These are phyloP conservation scores for Rhodosporidiobolus sp. DNA, from an alignment of 768 basidiomycete species.

Conservation along the genomic window DNA sequence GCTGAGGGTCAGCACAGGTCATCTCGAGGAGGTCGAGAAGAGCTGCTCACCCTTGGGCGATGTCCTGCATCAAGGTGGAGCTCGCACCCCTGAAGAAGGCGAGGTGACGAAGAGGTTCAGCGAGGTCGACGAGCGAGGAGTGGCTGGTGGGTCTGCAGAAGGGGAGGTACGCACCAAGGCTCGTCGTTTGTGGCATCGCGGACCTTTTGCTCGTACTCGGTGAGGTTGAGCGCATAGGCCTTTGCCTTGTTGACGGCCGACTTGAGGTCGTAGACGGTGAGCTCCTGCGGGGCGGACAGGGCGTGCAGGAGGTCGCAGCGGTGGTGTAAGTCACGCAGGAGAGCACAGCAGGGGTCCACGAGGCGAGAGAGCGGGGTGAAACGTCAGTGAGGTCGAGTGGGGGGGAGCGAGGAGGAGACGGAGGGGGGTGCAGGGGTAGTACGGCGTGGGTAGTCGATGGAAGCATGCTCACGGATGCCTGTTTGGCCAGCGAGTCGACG, in stretches of 20 bases:
- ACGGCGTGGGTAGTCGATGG: too few species aligned
- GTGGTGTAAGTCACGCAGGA: too few species aligned
- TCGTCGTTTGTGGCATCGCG: constrained; percentile 96
- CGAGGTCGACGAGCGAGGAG: not conserved
- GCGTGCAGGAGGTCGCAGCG: not conserved
- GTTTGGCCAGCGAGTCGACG: constrained; percentile 26
- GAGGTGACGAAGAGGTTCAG: not conserved
- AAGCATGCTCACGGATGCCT: constrained; percentile 24
- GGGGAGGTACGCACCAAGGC: constrained; percentile 70
- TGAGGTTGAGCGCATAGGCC: constrained; percentile 89
- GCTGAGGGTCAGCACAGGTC: not conserved
- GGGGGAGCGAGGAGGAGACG: not conserved
- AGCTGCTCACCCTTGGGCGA: constrained; percentile 93
- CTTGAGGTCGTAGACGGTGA: constrained; percentile 41
- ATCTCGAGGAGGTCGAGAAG: constrained; percentile 43
- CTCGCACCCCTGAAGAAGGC: constrained; percentile 3
- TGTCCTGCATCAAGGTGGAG: constrained; percentile 96
- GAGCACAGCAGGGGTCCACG: not conserved
- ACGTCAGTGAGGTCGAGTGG: not conserved
- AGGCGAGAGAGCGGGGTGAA: not conserved
- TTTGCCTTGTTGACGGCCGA: constrained; percentile 64
- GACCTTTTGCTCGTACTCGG: constrained; percentile 94
- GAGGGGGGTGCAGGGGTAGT: not conserved
- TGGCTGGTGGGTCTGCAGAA: not conserved
- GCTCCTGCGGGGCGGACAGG: constrained; percentile 20